Evolutionary conservation across 208 protist species (phyloP).

Genomic region (Trypanosoma lewisi): DNA sequence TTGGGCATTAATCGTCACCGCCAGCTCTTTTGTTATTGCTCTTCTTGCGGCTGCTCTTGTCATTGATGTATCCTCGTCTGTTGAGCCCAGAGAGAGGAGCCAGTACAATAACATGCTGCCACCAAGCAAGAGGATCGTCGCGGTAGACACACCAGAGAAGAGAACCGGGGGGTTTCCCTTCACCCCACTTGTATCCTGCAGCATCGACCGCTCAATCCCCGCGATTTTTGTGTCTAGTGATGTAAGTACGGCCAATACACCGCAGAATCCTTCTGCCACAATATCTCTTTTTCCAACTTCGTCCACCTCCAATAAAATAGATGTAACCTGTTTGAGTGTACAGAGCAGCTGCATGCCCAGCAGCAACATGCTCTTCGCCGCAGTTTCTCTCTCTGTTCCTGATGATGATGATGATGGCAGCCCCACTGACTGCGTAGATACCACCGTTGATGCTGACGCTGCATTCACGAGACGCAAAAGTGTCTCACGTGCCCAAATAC

Average conservation of each 20-base stretch:
- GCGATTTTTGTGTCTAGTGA: conserved; percentile 34
- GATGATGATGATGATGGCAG: not conserved
- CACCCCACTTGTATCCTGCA: not conserved
- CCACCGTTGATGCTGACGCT: not conserved
- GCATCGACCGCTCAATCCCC: not conserved
- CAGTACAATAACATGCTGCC: conserved; percentile 58
- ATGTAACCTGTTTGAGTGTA: conserved; percentile 47
- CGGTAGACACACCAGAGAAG: conserved; percentile 4
- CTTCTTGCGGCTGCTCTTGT: not conserved
- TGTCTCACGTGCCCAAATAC: conserved; percentile 37
- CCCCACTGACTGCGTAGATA: too few relatives aligned
- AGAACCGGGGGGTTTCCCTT: conserved; percentile 3
- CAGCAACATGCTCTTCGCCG: conserved; percentile 28
- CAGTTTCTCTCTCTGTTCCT: not conserved
- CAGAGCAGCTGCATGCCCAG: conserved; percentile 51
- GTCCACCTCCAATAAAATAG: not conserved
- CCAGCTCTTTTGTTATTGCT: conserved; percentile 27
- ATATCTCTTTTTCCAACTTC: conserved; percentile 5
- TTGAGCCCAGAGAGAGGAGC: conserved; percentile 27
- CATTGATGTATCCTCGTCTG: not conserved
- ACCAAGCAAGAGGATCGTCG: conserved; percentile 52
- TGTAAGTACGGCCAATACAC: conserved; percentile 52
- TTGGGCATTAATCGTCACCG: conserved; percentile 31
- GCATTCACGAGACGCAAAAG: conserved; percentile 19
- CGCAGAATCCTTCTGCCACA: conserved; percentile 42